phyloP scores from a whole-genome alignment of 257 asterid genomes.

The Lycium barbarum region DNA sequence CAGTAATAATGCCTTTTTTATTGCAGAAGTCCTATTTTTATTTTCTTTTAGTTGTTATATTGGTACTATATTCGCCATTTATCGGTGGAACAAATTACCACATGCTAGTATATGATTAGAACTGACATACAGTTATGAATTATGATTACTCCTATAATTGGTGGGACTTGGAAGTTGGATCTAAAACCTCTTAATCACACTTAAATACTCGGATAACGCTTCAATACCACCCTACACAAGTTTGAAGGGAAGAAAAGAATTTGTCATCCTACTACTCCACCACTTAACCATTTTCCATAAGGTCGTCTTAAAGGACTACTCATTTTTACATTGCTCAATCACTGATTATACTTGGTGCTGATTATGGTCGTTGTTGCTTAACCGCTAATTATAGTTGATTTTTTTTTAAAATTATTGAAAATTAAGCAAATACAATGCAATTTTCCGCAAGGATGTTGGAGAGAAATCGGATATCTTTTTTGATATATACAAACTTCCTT shows the following conservation, averaged over 20 bases:
- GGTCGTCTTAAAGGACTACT: constrained; percentile 5
- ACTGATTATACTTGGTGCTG: neutral
- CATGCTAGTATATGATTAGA: constrained; percentile 14
- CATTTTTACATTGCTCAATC: constrained; percentile 10
- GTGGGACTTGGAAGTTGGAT: constrained; percentile 25
- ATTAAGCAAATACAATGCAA: neutral
- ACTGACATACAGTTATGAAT: neutral
- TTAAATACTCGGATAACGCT: neutral
- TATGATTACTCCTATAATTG: neutral
- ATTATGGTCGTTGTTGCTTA: constrained; percentile 2
- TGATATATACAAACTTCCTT: neutral
- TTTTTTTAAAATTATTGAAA: neutral
- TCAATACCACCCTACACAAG: neutral
- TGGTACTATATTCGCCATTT: constrained; percentile 2
- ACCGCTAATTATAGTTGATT: neutral
- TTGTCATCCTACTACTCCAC: constrained; percentile 15
- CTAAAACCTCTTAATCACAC: constrained; percentile 19
- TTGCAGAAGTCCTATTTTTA: neutral
- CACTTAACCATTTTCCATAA: constrained; percentile 13
- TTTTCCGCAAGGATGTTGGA: constrained; percentile 23
- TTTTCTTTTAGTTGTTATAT: neutral
- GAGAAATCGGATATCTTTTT: neutral
- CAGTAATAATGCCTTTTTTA: neutral
- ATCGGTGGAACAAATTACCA: constrained; percentile 16
- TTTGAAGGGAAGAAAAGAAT: constrained; percentile 1